Base-by-base conservation (phyloP, 306 rosid genomes). In the Begonia loranthoides region DNA sequence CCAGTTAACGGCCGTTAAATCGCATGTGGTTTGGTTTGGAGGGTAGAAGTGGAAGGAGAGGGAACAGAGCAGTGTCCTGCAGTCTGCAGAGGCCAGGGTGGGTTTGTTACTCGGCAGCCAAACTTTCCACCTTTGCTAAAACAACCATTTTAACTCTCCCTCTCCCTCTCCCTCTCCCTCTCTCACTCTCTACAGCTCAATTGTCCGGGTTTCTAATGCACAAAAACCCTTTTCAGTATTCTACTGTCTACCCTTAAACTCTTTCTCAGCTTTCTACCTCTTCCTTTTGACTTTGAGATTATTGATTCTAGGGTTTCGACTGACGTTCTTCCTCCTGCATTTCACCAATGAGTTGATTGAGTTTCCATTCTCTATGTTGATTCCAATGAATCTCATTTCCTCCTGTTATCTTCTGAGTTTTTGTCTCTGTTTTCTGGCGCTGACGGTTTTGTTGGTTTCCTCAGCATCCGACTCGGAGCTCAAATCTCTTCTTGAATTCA, bases 401-500 rank as follows among this genome's bases (percentile, higher is more conserved):
- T 15, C 17, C 4, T 56, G 66, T 53, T 17, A 36, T 41, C 14
- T 57, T n/a, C 2, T 24, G 33, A 19, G 17, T 50, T 9, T 52
- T 15, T 55, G 58, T 54, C 10, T 79, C 33, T 48, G 21, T 52
- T 44, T 49, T 36, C 10, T 56, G 17, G 24, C 22, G 48, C 59
- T 74, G 9, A 39, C 62, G 5, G 2, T 47, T 43, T 15, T 51
- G 41, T 45, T 65, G 54, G 64, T 44, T 62, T 4, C 41, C 40
- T 60, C 67, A 0, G 70, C 70, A 40, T 78, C 87, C 1, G 68
- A 41, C 2, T 62, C 71, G 17, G 97, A 90, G 71, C 85, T 90
- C 75, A 94, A 81, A 78, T 82, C 85, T 43, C 70, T 90, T 0
- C 72, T 82, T 13, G 95, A 90, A 59, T 90, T 90, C 81, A 85